Base-by-base conservation (phyloP, 768 basidiomycete genomes). In the Heimioporus sp. region DNA sequence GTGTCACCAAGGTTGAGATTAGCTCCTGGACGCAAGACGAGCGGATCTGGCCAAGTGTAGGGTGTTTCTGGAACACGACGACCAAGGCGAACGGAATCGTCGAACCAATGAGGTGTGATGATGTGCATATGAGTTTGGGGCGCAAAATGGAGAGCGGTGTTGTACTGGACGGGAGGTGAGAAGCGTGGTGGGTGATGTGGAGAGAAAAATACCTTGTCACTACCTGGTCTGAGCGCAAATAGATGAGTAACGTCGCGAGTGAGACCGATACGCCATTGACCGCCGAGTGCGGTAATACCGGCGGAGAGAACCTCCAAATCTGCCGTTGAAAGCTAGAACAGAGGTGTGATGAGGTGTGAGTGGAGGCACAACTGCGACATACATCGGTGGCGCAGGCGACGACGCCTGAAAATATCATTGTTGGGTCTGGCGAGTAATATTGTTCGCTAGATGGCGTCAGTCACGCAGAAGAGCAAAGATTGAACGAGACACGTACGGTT, bases 71-170 rank as follows among this genome's bases (percentile, higher is more conserved):
- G 74, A 10, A 89, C 67, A 9, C 69, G 69, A 12, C 77, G 67
- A 5, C 81, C 83, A 13, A 90, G 72, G 13, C 80, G 75, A 20
- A 88, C 76, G 3, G 78, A 77, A 57, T 93, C 91, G 59, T 94
- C 90, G 53, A 94, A 94, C 93, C 94, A 97, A 56, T 94, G 90
- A 0, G 93, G 94, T 0, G 92, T 77, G n/a, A 97, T 62, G 10
- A 92, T 73, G 45, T 77, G 81, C 60, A 94, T 79, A 10, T 74
- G 69, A 0, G 83, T 84, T 43, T 78, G 71, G 4, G 78, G 67
- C 46, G 81, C 77, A 66, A 79, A 84, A 56, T 86, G 81, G 56
- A 86, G 71, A 30, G 78, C 76, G 3, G 72, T 75, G 31, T 72
- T 64, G 60, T 77, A 79, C 64, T 77, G 31, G 19, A 43, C 2